A percentile compares a stretch with the other conserved stretches of the same genome.
Conservation (phyloP, 2,329 filamentous ascomycete genomes). For the Dryadomyces quercus-mongolicae region DNA sequence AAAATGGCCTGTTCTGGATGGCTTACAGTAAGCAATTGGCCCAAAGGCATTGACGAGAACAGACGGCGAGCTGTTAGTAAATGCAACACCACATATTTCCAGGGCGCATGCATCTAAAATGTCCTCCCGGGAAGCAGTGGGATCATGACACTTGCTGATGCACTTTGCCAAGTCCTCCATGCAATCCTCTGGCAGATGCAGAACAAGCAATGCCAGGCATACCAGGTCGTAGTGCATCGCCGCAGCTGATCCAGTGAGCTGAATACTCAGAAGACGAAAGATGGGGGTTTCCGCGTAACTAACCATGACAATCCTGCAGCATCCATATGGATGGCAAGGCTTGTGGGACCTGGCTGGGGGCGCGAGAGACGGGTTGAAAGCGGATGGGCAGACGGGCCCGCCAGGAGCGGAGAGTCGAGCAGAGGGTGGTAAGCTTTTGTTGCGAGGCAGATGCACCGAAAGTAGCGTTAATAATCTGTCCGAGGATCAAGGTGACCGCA, state of each 20-base stretch:
- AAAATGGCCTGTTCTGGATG: too few species aligned
- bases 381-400: neutral
- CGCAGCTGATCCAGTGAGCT: neutral
- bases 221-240: neutral
- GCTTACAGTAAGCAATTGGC: neutral
- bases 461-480: neutral
- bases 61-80: neutral
- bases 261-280: too few species aligned
- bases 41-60: neutral
- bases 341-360: neutral
- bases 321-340: neutral
- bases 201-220: neutral
- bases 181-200: neutral
- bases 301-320: neutral
- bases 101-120: neutral
- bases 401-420: neutral
- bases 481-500: neutral
- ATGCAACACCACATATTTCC: neutral
- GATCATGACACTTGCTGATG: neutral
- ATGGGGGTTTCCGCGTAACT: neutral
- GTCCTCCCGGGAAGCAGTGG: neutral
- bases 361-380: neutral
- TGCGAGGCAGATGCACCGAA: neutral
- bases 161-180: neutral
- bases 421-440: neutral